These are phyloP conservation scores for Xerocomellus chrysenteron DNA, from an alignment of 768 basidiomycete genomes.

Conservation along the genomic window DNA sequence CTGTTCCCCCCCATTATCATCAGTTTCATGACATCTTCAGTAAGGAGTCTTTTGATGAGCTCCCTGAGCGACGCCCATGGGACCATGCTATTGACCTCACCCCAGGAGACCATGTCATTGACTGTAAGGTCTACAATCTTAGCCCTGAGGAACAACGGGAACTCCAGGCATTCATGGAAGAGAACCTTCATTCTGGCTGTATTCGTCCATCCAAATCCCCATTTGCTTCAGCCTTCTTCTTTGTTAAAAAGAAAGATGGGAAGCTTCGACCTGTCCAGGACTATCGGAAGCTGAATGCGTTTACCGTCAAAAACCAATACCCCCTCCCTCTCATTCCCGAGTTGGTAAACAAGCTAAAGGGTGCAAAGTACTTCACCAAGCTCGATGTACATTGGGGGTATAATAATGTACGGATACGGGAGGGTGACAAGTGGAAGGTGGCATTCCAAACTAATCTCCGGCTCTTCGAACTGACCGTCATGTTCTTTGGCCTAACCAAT, in stretches of 20 bases:
- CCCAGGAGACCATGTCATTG: neutral
- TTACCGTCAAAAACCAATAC: neutral
- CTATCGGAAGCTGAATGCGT: neutral
- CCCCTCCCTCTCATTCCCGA: neutral
- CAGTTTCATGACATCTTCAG: no score
- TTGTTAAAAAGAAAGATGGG: neutral
- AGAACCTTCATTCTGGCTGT: conserved; percentile 9
- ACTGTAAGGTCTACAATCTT: neutral
- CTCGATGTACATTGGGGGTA: neutral
- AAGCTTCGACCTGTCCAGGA: neutral
- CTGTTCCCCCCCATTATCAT: no score
- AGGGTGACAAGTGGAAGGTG: neutral
- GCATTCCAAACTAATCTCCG: conserved; percentile 22
- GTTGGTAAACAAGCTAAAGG: neutral
- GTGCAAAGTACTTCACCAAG: neutral
- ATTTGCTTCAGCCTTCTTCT: neutral
- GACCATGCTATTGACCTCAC: no score
- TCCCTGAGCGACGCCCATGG: no score
- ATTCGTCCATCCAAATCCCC: neutral
- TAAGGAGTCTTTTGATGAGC: no score
- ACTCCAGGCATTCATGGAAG: conserved; percentile 21
- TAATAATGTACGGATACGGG: neutral
- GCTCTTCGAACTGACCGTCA: conserved; percentile 35
- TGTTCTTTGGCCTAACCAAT: conserved; percentile 37
- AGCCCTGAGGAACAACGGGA: neutral